Evolutionary conservation across 2,329 filamentous ascomycete species (phyloP).

Genomic region (Ophiostoma sp.): DNA sequence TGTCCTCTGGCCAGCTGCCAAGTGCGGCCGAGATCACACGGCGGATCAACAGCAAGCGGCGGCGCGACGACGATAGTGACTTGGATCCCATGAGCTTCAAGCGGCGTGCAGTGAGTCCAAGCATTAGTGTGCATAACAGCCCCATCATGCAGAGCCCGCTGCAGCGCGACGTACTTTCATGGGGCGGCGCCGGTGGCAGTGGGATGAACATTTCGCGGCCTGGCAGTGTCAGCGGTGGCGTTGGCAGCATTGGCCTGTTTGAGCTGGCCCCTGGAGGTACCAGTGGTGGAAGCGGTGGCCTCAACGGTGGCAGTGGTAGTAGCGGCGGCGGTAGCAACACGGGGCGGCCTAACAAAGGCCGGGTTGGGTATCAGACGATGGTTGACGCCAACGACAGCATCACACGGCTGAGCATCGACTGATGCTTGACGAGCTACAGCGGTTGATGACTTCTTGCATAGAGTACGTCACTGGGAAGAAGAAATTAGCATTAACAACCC

Average conservation of each 20-base stretch:
- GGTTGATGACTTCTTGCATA: too few species aligned
- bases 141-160: conserved; percentile 81
- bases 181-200: conserved; percentile 59
- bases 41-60: conserved; percentile 74
- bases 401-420: conserved; percentile 97
- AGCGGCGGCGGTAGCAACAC: conserved; percentile 36
- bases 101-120: conserved; percentile 82
- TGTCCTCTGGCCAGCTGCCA: conserved; percentile 41
- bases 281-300: background rate
- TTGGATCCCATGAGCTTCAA: conserved; percentile 86
- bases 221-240: conserved; percentile 38
- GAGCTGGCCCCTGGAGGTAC: conserved; percentile 34
- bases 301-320: conserved; percentile 26
- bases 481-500: too few species aligned
- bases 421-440: background rate
- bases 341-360: conserved; percentile 36
- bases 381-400: conserved; percentile 89
- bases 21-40: conserved; percentile 69
- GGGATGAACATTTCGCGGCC: conserved; percentile 38
- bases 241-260: conserved; percentile 20
- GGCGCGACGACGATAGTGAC: conserved; percentile 69
- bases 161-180: conserved; percentile 63
- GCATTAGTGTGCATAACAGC: conserved; percentile 85
- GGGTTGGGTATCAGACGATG: conserved; percentile 86
- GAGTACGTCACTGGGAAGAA: too few species aligned